Conservation (phyloP, 108 stramenopile genomes). For the Pelagomonas calceolata region DNA sequence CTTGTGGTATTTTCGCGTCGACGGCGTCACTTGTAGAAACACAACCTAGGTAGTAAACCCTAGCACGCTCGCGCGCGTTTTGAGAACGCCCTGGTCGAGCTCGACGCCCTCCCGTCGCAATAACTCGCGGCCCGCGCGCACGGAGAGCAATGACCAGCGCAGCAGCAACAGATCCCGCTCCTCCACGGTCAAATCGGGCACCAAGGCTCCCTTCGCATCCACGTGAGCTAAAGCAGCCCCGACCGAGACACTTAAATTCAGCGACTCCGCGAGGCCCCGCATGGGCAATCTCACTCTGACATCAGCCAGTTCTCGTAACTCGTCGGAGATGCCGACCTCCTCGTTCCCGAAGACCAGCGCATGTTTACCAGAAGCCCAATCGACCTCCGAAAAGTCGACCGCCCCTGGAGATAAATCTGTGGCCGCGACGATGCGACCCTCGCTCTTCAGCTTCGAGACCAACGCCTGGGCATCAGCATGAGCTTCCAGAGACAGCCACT, state of each 20-base stretch:
- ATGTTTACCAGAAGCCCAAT: conserved; percentile 40
- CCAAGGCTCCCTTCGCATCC: neutral
- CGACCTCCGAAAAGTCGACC: conserved; percentile 54
- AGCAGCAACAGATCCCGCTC: neutral
- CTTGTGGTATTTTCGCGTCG: too few relatives aligned
- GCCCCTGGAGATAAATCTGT: conserved; percentile 58
- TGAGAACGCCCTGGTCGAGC: too few relatives aligned
- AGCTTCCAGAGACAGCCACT: conserved; percentile 52
- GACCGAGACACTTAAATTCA: conserved; percentile 74
- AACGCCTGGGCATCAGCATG: conserved; percentile 19
- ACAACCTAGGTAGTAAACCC: too few relatives aligned
- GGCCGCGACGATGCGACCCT: conserved; percentile 53
- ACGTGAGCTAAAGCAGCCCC: conserved; percentile 65
- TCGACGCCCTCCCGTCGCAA: conserved; percentile 1
- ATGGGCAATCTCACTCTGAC: conserved; percentile 68
- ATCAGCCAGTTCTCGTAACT: conserved; percentile 53
- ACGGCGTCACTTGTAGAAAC: too few relatives aligned
- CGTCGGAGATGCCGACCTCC: conserved; percentile 59
- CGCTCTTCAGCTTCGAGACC: conserved; percentile 27
- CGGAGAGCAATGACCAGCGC: neutral
- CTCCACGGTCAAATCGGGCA: neutral
- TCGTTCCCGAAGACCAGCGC: conserved; percentile 81
- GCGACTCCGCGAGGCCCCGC: conserved; percentile 76
- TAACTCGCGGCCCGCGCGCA: conserved; percentile 1
- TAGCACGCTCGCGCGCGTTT: too few relatives aligned